Evolutionary conservation across 192 early-diverging fungal genomes (phyloP).

Genomic region (Podila epigama): DNA sequence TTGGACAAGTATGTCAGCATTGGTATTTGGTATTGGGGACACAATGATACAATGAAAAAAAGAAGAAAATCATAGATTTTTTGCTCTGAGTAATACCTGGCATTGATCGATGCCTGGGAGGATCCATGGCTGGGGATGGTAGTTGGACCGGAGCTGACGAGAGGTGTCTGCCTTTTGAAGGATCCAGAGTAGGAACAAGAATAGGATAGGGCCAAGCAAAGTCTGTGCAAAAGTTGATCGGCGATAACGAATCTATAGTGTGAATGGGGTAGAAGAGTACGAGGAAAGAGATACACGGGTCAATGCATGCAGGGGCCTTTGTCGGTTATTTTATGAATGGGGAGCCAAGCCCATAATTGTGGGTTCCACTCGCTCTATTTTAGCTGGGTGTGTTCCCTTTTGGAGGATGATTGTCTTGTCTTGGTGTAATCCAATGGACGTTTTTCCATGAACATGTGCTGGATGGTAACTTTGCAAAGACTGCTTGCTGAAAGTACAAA

Average conservation of each 20-base stretch:
- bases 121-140: conserved; percentile 53
- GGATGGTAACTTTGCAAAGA: no score
- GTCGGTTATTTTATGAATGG: background rate
- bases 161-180: conserved; percentile 58
- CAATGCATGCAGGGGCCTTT: background rate
- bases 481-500: no score
- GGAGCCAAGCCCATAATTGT: no score
- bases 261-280: background rate
- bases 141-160: conserved; percentile 27
- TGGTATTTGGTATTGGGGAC: no score
- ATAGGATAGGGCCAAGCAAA: conserved; percentile 70
- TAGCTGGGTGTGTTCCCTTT: no score
- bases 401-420: no score
- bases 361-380: no score
- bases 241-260: conserved; percentile 57
- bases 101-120: conserved; percentile 52
- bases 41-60: background rate
- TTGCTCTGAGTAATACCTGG: conserved; percentile 27
- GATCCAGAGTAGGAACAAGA: conserved; percentile 69
- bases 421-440: no score
- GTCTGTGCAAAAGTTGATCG: conserved; percentile 61
- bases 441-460: no score
- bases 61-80: background rate
- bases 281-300: background rate
- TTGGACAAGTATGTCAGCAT: conserved; percentile 3